Evolutionary conservation across 495 filamentous ascomycete species (phyloP).

Genomic region (Podospora conica): DNA sequence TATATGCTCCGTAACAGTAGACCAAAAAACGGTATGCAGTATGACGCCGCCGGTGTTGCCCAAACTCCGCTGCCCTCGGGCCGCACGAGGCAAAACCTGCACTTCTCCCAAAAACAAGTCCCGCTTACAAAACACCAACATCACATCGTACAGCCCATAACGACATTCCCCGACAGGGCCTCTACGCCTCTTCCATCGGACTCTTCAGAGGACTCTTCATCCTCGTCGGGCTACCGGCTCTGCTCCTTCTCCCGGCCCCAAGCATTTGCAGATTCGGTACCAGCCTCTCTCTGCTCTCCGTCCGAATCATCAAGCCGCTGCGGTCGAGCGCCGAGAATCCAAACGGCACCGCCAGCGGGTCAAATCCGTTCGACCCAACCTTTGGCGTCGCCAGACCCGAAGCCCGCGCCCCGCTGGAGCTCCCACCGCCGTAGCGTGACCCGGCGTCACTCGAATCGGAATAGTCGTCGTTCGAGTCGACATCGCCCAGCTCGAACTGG

Average conservation of each 20-base stretch:
- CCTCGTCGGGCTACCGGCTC: constrained; percentile 58
- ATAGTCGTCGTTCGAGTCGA: constrained; percentile 51
- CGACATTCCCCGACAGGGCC: not conserved
- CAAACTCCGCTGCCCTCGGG: not conserved
- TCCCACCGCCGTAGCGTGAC: constrained; percentile 12
- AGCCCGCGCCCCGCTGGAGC: constrained; percentile 37
- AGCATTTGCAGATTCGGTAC: constrained; percentile 39
- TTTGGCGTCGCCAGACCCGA: constrained; percentile 61
- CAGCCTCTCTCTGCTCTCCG: constrained; percentile 73
- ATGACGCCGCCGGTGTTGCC: not conserved
- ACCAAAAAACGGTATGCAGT: not conserved
- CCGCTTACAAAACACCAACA: not conserved
- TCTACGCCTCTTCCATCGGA: constrained; percentile 36
- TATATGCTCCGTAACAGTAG: not conserved
- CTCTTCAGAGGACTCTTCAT: constrained; percentile 58
- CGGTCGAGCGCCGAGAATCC: constrained; percentile 56
- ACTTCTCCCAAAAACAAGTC: not conserved
- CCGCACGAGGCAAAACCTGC: not conserved
- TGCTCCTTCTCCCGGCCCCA: constrained; percentile 49
- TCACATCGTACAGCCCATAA: not conserved
- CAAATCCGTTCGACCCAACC: constrained; percentile 48
- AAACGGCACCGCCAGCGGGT: constrained; percentile 28
- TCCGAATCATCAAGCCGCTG: constrained; percentile 67
- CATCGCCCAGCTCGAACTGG: constrained; percentile 66
- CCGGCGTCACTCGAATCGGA: constrained; percentile 49